Base-by-base conservation (phyloP, 345 rosid genomes). In the Populus pruinosa region DNA sequence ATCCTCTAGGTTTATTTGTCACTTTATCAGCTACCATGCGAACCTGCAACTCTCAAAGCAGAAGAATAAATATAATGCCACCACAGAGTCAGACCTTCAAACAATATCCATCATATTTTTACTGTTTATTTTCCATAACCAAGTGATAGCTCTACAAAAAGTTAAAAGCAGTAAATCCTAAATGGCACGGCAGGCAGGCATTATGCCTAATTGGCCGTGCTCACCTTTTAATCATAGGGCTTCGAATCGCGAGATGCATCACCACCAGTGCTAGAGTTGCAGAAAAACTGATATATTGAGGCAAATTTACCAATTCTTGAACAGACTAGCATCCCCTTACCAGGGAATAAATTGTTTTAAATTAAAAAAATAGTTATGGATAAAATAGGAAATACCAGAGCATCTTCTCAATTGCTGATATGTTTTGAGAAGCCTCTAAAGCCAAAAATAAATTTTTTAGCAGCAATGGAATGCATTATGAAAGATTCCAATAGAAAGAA, bases 211-310 rank as follows among this genome's bases (percentile, higher is more conserved):
- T 87, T 84, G 87, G 93, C 96, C 96, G 92, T 90, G 96, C 94
- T 90, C 97, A 96, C 98, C 98, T 96, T 94, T 90, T 81, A 80
- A 84, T 83, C 86, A 95, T 77, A 88, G 88, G 83, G 94, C 97
- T 89, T 86, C 93, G 85, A 89, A 84, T 82, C 82, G 92, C 87
- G 84, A 86, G 89, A 91, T 87, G 94, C 92, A 90, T 88, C 96
- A 91, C 91, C 99, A 91, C 90, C 98, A 90, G 82, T 71, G 91
- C 87, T 85, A 89, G 98, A 87, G 93, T 93, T 89, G 97, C 89
- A 91, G 98, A 88, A 83, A 90, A 89, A 91, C 88, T 74, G 94
- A 88, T 89, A 90, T 82, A 80, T 83, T 76, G 85, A 84, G 83
- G 92, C 89, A 88, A 83, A 87, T 86, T 88, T 91, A 90, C 94